Base-by-base conservation (phyloP, 1,284 basidiomycete genomes). In the Athelia sp. region DNA sequence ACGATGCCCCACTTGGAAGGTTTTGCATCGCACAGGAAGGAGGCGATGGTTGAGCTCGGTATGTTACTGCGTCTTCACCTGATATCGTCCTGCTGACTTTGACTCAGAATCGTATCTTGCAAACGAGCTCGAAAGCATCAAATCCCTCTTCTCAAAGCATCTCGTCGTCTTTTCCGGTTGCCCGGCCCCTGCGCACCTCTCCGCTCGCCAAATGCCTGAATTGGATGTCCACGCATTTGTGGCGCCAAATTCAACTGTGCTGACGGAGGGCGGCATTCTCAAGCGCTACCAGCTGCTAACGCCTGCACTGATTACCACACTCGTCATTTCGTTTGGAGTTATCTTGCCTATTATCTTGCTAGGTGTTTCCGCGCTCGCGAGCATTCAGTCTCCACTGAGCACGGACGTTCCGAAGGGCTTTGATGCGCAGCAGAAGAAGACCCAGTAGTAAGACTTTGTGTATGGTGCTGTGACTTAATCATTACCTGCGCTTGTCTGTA, bases 221-320 rank as follows among this genome's bases (percentile, higher is more conserved):
- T 50, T 61, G 38, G 59, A 61, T 29, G 44, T 61, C 43, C 57
- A 54, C 11, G 55, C 58, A 29, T 50, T 57, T 49, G 54, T 40
- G 31, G 54, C 63, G 11, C 52, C 63, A n/a, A 58, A 57, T 46
- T 68, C 73, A 45, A 63, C 58, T 15, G 68, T 71, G 18, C 56
- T 70, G 9, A 57, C 72, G 29, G 57, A 69, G 21, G 78, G 75
- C n/a, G 83, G 86, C 11, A 80, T 89, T 52, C 74, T 92, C 36
- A 78, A 84, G 52, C 76, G 74, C 42, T 90, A 90, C 62, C 86
- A 90, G 60, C 73, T 93, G 44, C 78, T 93, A 48, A 90, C 90
- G 0, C 87, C 90, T 1, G 88, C 80, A 1, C 74, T 94, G 48
- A 88, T 94, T 65, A 78, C 77, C 9, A 70, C 75, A 2, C 73